Conservation (phyloP, 2,329 filamentous ascomycete genomes). For the Penicillium sp. region DNA sequence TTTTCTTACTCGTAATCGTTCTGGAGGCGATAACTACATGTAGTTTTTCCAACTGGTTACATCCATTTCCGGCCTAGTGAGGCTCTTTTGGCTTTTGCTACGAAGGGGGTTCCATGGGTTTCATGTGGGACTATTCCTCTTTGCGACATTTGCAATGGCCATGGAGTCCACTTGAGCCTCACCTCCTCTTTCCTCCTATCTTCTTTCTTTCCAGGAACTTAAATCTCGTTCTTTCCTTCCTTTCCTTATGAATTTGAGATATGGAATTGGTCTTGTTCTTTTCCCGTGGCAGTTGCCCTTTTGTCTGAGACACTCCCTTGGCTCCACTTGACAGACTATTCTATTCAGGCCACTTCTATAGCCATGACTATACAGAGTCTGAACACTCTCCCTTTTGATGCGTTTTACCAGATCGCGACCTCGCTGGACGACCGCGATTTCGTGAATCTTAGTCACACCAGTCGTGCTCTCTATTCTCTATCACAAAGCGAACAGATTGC, state of each 20-base stretch:
- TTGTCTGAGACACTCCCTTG: not conserved
- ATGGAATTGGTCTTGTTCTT: not conserved
- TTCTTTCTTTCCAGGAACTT: not conserved
- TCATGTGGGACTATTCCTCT: not conserved
- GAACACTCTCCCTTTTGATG: slow-evolving; percentile 59
- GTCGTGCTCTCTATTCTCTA: slow-evolving; percentile 51
- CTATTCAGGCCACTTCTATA: not conserved
- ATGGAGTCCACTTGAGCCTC: not conserved
- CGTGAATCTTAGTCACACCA: slow-evolving; percentile 55
- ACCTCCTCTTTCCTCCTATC: not conserved
- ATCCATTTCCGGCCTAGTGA: not conserved
- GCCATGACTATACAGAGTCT: slow-evolving; percentile 27
- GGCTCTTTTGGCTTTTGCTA: not conserved
- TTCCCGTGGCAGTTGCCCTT: not conserved
- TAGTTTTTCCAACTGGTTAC: too few relatives aligned
- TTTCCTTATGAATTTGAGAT: not conserved
- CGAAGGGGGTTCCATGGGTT: not conserved
- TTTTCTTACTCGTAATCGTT: not conserved
- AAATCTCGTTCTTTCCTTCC: slow-evolving; percentile 1
- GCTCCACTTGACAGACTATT: not conserved
- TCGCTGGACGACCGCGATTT: slow-evolving; percentile 58
- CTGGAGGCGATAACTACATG: not conserved
- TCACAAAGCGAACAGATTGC: slow-evolving; percentile 57
- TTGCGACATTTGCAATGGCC: not conserved
- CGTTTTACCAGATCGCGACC: slow-evolving; percentile 58